Base-by-base conservation (phyloP, 2,329 filamentous ascomycete species). In the Fusarium cicatricum region DNA sequence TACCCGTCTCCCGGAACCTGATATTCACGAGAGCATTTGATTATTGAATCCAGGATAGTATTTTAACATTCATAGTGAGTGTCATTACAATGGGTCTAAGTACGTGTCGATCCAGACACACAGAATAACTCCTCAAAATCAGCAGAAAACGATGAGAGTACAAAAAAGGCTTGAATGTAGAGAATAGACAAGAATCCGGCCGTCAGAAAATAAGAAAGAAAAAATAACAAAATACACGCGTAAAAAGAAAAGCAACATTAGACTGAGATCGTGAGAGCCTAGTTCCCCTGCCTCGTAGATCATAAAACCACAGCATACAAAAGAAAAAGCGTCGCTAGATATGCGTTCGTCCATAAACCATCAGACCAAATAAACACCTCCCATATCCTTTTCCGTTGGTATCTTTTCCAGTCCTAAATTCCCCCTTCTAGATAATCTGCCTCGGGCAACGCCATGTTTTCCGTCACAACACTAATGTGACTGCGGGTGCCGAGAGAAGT, bases 401-500 rank as follows among this genome's bases (percentile, higher is more conserved):
- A 57, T 69, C 55, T 53, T 61, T 55, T 32, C 63, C 42, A 50
- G 46, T 38, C 48, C 61, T 65, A 73, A 54, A 74, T 70, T 12
- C 71, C 70, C 11, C 70, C 68, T 56, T 74, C 70, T 39, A 72
- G 53, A 53, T 74, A 73, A 40, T 72, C 70, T 38, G 69, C 70
- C 70, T 79, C 66, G 42, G 70, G 64, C 55, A 66, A 64, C 17
- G 55, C 58, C 69, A 73, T 71, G 45, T 65, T 58, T 52, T 76
- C 74, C 2, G 73, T 71, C 47, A 74, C 73, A 15, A 75, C 66
- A 53, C 75, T 77, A 40, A 77, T 61, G 47, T 70, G 73, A 52
- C 74, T 76, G 17, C 74, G 75, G 28, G 73, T 75, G 52, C 73
- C 71, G 26, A 75, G 60, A 15, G 76, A 78, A 19, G 70, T 78